These are phyloP conservation scores for Talaromyces borbonicus DNA, from an alignment of 495 filamentous ascomycete species.

Conservation along the genomic window DNA sequence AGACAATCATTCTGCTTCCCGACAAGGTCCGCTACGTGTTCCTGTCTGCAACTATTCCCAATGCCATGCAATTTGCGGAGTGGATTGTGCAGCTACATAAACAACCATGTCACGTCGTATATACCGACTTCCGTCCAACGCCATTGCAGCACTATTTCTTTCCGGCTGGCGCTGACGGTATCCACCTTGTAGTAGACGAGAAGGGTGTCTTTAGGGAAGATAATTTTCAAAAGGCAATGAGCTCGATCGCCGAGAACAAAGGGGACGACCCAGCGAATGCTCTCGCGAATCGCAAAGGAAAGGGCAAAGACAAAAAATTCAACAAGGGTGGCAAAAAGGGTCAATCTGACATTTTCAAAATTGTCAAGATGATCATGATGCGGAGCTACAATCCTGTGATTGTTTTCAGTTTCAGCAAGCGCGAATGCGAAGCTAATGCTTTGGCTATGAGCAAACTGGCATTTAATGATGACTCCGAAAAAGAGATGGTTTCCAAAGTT, in stretches of 20 bases:
- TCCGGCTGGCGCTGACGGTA: constrained; percentile 85
- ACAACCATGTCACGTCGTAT: constrained; percentile 96
- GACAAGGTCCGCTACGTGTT: constrained; percentile 99
- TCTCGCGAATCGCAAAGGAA: constrained; percentile 69
- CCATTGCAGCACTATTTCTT: constrained; percentile 97
- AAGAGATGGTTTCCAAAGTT: constrained; percentile 87
- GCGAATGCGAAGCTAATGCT: constrained; percentile 82
- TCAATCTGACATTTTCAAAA: constrained; percentile 85
- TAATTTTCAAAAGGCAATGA: constrained; percentile 95
- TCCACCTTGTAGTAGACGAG: constrained; percentile 91
- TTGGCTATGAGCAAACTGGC: constrained; percentile 72
- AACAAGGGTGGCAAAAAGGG: constrained; percentile 74
- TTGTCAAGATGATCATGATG: constrained; percentile 96
- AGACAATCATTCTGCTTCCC: constrained; percentile 92
- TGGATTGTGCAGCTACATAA: constrained; percentile 97
- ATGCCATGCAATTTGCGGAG: constrained; percentile 98
- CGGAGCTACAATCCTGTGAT: constrained; percentile 96
- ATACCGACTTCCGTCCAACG: constrained; percentile 95
- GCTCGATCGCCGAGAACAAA: constrained; percentile 74
- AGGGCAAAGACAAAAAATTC: constrained; percentile 79
- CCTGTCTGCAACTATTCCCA: constrained; percentile 96
- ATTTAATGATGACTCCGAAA: constrained; percentile 98
- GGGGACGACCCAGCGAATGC: constrained; percentile 74
- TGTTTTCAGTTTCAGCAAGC: constrained; percentile 98
- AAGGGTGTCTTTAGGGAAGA: constrained; percentile 90